Evolutionary conservation across 1,284 basidiomycete genomes (phyloP), one percentile per base, ranked within the genome.

Genomic region (Ustilago bromivora): DNA sequence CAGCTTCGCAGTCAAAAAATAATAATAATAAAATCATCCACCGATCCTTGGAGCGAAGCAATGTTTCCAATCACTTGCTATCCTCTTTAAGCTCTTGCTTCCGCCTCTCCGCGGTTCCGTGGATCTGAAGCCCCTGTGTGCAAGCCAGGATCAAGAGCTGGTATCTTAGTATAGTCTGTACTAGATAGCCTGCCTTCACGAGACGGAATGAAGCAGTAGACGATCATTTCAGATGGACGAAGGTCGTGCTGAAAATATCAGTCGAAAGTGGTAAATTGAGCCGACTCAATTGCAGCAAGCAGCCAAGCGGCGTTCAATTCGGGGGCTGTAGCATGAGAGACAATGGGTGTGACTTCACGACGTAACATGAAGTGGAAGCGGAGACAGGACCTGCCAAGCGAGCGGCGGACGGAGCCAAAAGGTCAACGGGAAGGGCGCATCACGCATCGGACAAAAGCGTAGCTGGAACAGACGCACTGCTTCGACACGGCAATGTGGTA

Each of bases 281-380:
- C 49, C 31, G 36, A 57, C 47, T 52, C 62, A 58, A n/a, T 35
- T 35, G 23, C 36, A 19, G 41, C 54, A 57, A 58, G 49, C 40
- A 34, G 55, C 28, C 35, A 51, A 32, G 49, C 49, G 49, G 49
- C 49, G 28, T 51, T 51, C 49, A 51, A 19, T 19, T 46, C 43
- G 43, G 11, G 43, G 19, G 43, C n/a, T 46, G n/a, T 17, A 46
- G 43, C n/a, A 19, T 10, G 43, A 46, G 43, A 46, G 5, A 19
- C 43, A 46, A 28, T 43, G 40, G 40, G 32, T 32, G 47, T 31
- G 47, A 49, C 47, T 49, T 31, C 47, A 49, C 12, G 17, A 41
- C 40, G n/a, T 17, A n/a, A 46, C n/a, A 46, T 46, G 31, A 51
- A 51, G 49, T 31, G 28, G 3, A 32, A 51, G 49, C 49, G 49